Conservation (phyloP, 208 protist species). For the Crithidia sp. region DNA sequence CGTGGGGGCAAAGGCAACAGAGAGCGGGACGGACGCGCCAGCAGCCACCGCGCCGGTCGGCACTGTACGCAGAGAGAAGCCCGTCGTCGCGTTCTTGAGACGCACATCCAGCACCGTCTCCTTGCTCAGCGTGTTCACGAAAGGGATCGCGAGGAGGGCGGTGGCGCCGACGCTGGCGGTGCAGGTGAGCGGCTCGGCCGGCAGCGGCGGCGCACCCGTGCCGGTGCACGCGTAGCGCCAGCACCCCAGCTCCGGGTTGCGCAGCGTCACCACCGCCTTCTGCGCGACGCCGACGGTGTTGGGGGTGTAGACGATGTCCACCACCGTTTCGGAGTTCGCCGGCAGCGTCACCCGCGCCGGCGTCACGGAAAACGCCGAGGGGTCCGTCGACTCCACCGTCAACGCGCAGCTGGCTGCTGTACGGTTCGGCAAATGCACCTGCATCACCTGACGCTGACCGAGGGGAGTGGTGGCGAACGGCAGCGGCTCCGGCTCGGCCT, state of each 20-base stretch:
- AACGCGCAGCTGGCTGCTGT: slow-evolving; percentile 53
- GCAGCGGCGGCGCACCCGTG: slow-evolving; percentile 58
- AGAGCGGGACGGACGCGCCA: slow-evolving; percentile 47
- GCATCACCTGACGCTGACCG: slow-evolving; percentile 55
- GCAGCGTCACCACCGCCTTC: slow-evolving; percentile 59
- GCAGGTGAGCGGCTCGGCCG: slow-evolving; percentile 50
- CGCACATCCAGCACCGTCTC: slow-evolving; percentile 41
- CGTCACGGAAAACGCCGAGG: slow-evolving; percentile 57
- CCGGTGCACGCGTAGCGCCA: slow-evolving; percentile 86
- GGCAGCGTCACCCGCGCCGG: slow-evolving; percentile 53
- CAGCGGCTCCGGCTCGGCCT: slow-evolving; percentile 74
- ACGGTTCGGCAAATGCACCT: slow-evolving; percentile 83
- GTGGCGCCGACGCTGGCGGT: slow-evolving; percentile 55
- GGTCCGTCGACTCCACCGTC: slow-evolving; percentile 69
- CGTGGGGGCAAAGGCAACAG: slow-evolving; percentile 67
- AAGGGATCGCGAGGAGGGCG: slow-evolving; percentile 47
- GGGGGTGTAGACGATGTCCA: slow-evolving; percentile 82
- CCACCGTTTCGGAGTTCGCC: slow-evolving; percentile 51
- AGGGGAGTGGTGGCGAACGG: slow-evolving; percentile 70
- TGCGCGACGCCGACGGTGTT: slow-evolving; percentile 68
- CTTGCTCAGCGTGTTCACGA: slow-evolving; percentile 80
- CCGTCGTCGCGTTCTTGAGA: slow-evolving; percentile 33
- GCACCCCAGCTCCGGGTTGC: slow-evolving; percentile 66
- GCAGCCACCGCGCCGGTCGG: slow-evolving; percentile 35
- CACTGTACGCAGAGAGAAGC: slow-evolving; percentile 44